These are phyloP conservation scores for Auricularia heimuer DNA, from an alignment of 768 basidiomycete genomes.

Conservation along the genomic window DNA sequence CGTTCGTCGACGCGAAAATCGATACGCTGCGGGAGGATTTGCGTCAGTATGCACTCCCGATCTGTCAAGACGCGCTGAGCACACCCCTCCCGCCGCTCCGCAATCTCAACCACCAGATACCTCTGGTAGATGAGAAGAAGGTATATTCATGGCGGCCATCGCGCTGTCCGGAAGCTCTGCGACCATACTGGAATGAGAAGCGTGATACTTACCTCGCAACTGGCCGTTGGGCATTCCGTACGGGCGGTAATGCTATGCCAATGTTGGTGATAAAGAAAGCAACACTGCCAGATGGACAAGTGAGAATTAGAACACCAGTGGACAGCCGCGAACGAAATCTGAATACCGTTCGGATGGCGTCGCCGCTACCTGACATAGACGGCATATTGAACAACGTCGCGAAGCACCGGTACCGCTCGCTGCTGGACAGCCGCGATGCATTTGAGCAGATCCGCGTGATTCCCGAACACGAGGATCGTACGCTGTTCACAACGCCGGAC, in stretches of 20 bases:
- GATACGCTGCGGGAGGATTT: constrained; percentile 9
- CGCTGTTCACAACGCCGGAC: constrained; percentile 28
- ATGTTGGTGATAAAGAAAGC: constrained; percentile 26
- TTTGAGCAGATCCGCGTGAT: constrained; percentile 23
- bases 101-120: constrained; percentile 28
- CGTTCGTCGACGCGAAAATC: not conserved
- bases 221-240: constrained; percentile 22
- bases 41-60: constrained; percentile 15
- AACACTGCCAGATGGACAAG: constrained; percentile 9
- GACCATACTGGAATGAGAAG: constrained; percentile 21
- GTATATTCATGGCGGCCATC: constrained; percentile 26
- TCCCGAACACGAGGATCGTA: constrained; percentile 11
- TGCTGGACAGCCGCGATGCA: constrained; percentile 22
- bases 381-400: constrained; percentile 17
- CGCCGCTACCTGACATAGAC: constrained; percentile 21
- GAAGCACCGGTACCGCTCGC: constrained; percentile 11
- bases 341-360: constrained; percentile 21
- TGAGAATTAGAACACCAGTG: constrained; percentile 15
- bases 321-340: constrained; percentile 22
- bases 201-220: constrained; percentile 20
- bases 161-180: constrained; percentile 26
- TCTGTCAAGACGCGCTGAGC: constrained; percentile 20
- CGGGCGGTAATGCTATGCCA: constrained; percentile 20
- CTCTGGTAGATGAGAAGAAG: constrained; percentile 22
- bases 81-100: constrained; percentile 23